Conservation (phyloP, 1,139 yeast species). For the Waltiozyma solani region DNA sequence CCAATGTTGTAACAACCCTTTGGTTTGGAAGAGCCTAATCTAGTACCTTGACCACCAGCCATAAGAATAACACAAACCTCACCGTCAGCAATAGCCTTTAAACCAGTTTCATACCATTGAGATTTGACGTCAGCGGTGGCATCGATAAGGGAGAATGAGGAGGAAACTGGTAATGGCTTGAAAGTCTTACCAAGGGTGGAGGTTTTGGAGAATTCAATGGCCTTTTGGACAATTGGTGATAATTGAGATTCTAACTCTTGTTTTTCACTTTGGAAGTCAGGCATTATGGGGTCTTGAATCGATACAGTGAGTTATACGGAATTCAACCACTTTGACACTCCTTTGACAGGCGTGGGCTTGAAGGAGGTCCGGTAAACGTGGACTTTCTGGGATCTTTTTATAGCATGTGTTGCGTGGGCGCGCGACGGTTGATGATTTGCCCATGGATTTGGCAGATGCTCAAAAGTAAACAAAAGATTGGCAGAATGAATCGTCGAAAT, state of each 20-base stretch:
- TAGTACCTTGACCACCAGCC: constrained; percentile 98
- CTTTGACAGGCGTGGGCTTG: background rate
- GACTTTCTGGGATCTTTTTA: no score
- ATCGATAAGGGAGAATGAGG: constrained; percentile 42
- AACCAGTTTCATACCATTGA: constrained; percentile 52
- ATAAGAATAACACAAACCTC: constrained; percentile 83
- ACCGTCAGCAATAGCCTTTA: constrained; percentile 55
- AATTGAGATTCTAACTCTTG: constrained; percentile 12
- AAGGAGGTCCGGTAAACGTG: no score
- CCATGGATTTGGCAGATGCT: no score
- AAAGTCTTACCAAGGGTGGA: constrained; percentile 29
- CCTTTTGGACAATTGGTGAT: constrained; percentile 32
- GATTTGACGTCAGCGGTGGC: constrained; percentile 21
- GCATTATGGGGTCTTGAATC: background rate
- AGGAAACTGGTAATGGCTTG: constrained; percentile 40
- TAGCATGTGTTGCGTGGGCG: no score
- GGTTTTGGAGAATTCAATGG: constrained; percentile 32
- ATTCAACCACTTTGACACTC: no score
- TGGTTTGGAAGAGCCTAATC: constrained; percentile 83
- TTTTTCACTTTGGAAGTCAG: constrained; percentile 1
- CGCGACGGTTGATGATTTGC: no score
- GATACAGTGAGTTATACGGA: background rate
- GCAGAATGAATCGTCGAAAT: no score
- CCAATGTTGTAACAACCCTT: constrained; percentile 91
- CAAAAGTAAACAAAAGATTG: no score